Conservation (phyloP, 208 protist genomes). For the Trypanosoma scelopori region DNA sequence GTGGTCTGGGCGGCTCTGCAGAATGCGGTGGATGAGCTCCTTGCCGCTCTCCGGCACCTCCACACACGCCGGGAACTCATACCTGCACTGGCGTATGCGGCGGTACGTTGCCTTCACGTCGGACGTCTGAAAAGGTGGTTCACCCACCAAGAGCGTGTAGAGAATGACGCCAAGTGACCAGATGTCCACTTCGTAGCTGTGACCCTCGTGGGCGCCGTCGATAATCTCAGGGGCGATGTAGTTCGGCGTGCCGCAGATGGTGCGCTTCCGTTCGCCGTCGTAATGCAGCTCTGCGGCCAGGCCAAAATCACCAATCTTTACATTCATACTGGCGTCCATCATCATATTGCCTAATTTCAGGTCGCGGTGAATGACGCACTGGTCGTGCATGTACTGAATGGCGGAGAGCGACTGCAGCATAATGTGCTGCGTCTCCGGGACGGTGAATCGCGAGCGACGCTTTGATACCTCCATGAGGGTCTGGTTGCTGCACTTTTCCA, state of each 20-base stretch:
- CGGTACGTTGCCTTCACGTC: slow-evolving; percentile 97
- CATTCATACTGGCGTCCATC: slow-evolving; percentile 80
- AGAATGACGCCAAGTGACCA: slow-evolving; percentile 98
- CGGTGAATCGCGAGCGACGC: slow-evolving; percentile 78
- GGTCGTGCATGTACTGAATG: slow-evolving; percentile 94
- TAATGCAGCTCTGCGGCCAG: slow-evolving; percentile 90
- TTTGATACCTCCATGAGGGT: slow-evolving; percentile 97
- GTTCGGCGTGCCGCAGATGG: slow-evolving; percentile 96
- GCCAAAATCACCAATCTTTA: slow-evolving; percentile 97
- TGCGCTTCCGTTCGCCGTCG: slow-evolving; percentile 94
- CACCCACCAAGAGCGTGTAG: slow-evolving; percentile 97
- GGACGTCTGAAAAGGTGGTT: slow-evolving; percentile 97
- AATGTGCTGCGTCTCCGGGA: slow-evolving; percentile 94
- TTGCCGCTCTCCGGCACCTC: slow-evolving; percentile 67
- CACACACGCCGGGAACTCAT: slow-evolving; percentile 88
- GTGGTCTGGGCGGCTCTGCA: slow-evolving; percentile 76
- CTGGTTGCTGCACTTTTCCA: slow-evolving; percentile 97
- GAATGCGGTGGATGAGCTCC: slow-evolving; percentile 91
- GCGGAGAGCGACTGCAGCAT: slow-evolving; percentile 94
- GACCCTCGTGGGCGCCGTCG: slow-evolving; percentile 80
- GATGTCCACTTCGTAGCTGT: slow-evolving; percentile 97
- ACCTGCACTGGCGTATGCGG: slow-evolving; percentile 92
- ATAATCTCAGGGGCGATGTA: slow-evolving; percentile 96
- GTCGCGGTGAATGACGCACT: slow-evolving; percentile 96
- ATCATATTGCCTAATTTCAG: slow-evolving; percentile 97